These are phyloP conservation scores for Phytophthora litchii DNA, from an alignment of 352 stramenopile genomes.

Conservation along the genomic window DNA sequence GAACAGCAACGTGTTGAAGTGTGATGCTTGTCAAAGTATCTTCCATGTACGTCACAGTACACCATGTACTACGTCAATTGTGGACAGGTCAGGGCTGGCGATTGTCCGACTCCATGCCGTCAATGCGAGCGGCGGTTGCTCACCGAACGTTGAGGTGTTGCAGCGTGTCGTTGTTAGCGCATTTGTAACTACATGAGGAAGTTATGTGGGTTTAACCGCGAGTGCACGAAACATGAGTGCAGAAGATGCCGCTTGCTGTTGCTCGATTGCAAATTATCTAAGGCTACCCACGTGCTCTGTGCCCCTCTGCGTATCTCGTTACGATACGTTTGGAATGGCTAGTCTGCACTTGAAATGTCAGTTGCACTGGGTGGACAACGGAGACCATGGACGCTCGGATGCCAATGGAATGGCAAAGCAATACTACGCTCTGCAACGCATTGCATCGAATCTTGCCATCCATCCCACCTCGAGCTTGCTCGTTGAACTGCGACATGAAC, in stretches of 20 bases:
- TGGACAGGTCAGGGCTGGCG: conserved; percentile 9
- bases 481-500: not conserved
- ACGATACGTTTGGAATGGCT: conserved; percentile 20
- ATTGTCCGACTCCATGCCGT: conserved; percentile 14
- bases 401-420: not conserved
- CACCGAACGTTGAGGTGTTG: not conserved
- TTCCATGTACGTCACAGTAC: not conserved
- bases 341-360: conserved; percentile 1
- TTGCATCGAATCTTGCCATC: conserved; percentile 2
- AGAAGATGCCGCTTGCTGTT: conserved; percentile 16
- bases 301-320: conserved; percentile 13
- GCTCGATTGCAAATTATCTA: conserved; percentile 19
- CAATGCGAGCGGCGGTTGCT: too few species aligned
- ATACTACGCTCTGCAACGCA: not conserved
- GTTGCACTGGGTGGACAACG: not conserved
- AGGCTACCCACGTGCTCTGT: conserved; percentile 9
- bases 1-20: conserved; percentile 19
- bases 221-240: conserved; percentile 31
- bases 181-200: conserved; percentile 1
- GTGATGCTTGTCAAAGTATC: conserved; percentile 12
- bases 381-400: conserved; percentile 12
- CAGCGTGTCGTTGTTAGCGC: conserved; percentile 15
- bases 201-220: conserved; percentile 2
- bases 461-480: not conserved
- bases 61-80: too few species aligned